Percentiles rank a stretch among this genome's conserved stretches.
phyloP scores from a whole-genome alignment of 2,329 filamentous ascomycete species.

The Juglanconis sp. region DNA sequence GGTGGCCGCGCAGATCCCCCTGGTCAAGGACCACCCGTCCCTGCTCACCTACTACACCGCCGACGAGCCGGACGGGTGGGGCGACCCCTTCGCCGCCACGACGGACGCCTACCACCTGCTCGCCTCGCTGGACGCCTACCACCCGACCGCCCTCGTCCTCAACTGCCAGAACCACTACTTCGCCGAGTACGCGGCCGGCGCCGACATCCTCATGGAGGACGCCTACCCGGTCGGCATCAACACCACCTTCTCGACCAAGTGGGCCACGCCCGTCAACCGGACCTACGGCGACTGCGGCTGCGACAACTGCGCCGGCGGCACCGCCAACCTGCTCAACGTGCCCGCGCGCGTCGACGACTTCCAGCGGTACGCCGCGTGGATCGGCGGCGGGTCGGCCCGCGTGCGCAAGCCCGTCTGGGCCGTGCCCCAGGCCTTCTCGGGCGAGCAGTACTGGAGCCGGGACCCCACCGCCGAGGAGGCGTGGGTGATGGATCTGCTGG shows the following conservation, averaged over 20 bases:
- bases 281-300: conserved; percentile 63
- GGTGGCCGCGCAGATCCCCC: conserved; percentile 35
- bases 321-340: conserved; percentile 47
- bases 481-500: conserved; percentile 42
- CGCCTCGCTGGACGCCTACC: conserved; percentile 54
- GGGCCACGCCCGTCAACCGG: conserved; percentile 53
- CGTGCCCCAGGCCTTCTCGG: conserved; percentile 43
- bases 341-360: conserved; percentile 37
- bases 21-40: conserved; percentile 36
- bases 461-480: conserved; percentile 42
- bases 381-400: conserved; percentile 45
- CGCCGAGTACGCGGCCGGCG: conserved; percentile 47
- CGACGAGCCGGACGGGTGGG: conserved; percentile 54
- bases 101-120: conserved; percentile 40
- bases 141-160: conserved; percentile 56
- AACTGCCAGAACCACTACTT: conserved; percentile 64
- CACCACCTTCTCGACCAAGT: conserved; percentile 47
- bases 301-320: conserved; percentile 51
- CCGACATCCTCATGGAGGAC: conserved; percentile 59
- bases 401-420: conserved; percentile 45
- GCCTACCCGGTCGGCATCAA: conserved; percentile 59
- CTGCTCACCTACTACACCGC: conserved; percentile 44
- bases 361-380: conserved; percentile 35
- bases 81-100: conserved; percentile 50
- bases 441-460: conserved; percentile 45